Conservation (phyloP, 2,329 filamentous ascomycete species). For the Fusarium begoniae region DNA sequence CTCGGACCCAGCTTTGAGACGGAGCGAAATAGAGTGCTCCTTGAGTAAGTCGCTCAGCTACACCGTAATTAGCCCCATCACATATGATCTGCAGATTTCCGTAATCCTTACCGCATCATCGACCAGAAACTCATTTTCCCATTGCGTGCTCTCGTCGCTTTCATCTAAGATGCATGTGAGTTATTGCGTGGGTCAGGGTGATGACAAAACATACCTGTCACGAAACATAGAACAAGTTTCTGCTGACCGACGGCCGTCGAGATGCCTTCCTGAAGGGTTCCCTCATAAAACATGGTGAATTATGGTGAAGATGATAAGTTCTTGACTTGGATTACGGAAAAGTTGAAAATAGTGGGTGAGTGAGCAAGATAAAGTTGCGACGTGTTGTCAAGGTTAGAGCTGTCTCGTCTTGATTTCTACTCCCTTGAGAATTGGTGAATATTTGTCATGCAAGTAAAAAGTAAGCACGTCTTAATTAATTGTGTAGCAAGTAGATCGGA, state of each 20-base stretch:
- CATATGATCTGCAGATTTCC: background rate
- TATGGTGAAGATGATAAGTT: background rate
- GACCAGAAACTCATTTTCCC: slow-evolving; percentile 75
- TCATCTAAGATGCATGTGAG: slow-evolving; percentile 47
- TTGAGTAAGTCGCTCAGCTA: slow-evolving; percentile 67
- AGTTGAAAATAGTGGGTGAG: background rate
- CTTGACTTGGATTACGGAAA: background rate
- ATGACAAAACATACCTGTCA: slow-evolving; percentile 67
- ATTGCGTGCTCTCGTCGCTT: slow-evolving; percentile 71
- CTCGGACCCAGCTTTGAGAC: slow-evolving; percentile 75
- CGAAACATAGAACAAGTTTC: slow-evolving; percentile 86
- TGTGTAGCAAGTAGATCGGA: background rate
- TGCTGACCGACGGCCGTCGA: slow-evolving; percentile 75
- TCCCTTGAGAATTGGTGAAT: slow-evolving; percentile 5
- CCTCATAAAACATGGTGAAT: slow-evolving; percentile 78
- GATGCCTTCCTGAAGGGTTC: slow-evolving; percentile 84
- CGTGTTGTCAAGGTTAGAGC: slow-evolving; percentile 25
- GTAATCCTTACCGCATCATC: slow-evolving; percentile 61
- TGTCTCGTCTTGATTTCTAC: slow-evolving; percentile 34
- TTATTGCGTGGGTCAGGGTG: background rate
- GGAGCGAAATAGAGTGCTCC: slow-evolving; percentile 73
- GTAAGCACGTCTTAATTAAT: background rate
- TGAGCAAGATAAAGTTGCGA: slow-evolving; percentile 1
- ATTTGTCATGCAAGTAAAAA: background rate
- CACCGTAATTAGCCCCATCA: slow-evolving; percentile 21